Evolutionary conservation across 345 rosid genomes (phyloP).

Genomic region (Corymbia maculata): DNA sequence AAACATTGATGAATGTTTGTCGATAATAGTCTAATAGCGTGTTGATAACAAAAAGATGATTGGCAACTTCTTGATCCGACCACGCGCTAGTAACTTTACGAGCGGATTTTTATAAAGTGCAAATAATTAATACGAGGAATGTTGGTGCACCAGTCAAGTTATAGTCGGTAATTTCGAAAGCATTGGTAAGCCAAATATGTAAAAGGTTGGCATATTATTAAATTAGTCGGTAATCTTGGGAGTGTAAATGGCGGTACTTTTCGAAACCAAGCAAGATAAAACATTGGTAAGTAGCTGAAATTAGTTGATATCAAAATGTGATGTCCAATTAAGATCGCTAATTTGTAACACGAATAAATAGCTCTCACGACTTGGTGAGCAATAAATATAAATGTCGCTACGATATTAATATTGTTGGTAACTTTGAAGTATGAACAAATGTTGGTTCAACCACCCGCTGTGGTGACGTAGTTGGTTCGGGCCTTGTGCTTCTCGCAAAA

Average conservation of each 20-base stretch:
- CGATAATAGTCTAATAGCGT: accelerated
- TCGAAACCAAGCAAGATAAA: not conserved
- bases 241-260: not conserved
- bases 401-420: not conserved
- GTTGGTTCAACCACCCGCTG: too few species aligned
- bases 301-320: not conserved
- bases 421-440: not conserved
- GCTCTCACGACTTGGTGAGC: not conserved
- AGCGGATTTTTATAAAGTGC: not conserved
- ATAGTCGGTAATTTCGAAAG: not conserved
- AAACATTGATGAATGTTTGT: not conserved
- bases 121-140: not conserved
- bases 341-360: not conserved
- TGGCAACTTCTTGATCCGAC: too few species aligned
- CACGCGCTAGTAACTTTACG: not conserved
- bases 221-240: not conserved
- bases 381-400: not conserved
- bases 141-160: not conserved
- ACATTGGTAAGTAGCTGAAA: not conserved
- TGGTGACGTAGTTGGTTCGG: too few species aligned
- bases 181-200: not conserved
- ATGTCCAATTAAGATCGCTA: not conserved
- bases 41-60: not conserved
- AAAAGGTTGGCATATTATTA: not conserved
- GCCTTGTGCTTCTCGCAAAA: too few species aligned